Base-by-base conservation (phyloP, 2,329 filamentous ascomycete genomes). In the Ceratocystis colombiana region DNA sequence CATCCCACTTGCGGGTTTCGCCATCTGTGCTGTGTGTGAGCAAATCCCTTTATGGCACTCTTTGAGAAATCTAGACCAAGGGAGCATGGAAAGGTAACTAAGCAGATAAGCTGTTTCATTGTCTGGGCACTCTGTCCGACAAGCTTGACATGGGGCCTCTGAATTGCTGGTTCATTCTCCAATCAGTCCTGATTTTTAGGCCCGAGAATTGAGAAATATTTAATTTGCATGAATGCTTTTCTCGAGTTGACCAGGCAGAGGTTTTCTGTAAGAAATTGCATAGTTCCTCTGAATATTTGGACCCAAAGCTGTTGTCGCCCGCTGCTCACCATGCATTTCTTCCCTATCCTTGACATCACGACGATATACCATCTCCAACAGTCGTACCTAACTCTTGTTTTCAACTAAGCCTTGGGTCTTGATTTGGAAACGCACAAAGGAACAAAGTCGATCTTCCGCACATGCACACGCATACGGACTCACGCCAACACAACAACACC, bases 91-190 rank as follows among this genome's bases (percentile, higher is more conserved):
- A 48, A 50, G 46, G 20, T 25, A 30, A 45, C 61, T 46, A 30
- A 63, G 53, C 44, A 46, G 61, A 45, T 48, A 50, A 48, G 41
- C 61, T 63, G 44, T 63, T 63, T 20, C 45, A 63, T 48, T 63
- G 61, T 63, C 61, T 46, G 45, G 61, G 41, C 45, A 33, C 61
- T 63, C 45, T 63, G 61, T 63, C 61, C 61, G 61, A 63, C 61
- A 63, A 63, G 45, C 61, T 63, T 63, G 61, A 59, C 61, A 63
- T 63, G 61, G 61, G 53, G 61, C 61, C 61, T 62, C 61, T 63
- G 28, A 46, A 50, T 63, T 63, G 28, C 44, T 63, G 20, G 44
- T 63, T 48, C 25, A 59, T 59, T 59, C 25, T 59, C 28, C 53
- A 59, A 59, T 59, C 53, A 59, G 25, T 59, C 12, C 53, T 33